Conservation (phyloP, 2,329 filamentous ascomycete species). For the Mollisiaceae sp. region DNA sequence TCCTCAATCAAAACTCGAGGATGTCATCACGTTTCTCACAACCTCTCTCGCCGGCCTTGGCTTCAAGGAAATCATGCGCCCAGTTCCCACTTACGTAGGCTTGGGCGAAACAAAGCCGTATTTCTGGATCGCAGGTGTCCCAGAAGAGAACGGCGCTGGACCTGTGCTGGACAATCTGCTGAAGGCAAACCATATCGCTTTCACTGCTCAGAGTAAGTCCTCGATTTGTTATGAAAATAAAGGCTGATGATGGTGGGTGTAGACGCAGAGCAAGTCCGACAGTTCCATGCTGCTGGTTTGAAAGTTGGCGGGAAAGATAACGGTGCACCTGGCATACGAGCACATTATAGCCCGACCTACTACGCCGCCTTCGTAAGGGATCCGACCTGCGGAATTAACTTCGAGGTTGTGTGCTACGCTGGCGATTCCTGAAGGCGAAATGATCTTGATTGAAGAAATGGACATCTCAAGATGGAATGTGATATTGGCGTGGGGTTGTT, state of each 20-base stretch:
- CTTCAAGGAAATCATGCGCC: slow-evolving; percentile 27
- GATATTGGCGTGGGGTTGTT: not conserved
- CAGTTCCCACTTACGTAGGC: slow-evolving; percentile 24
- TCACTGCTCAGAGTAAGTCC: slow-evolving; percentile 26
- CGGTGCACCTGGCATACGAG: slow-evolving; percentile 26
- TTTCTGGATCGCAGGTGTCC: slow-evolving; percentile 22
- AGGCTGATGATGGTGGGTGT: not conserved
- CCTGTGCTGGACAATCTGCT: not conserved
- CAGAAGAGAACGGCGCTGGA: slow-evolving; percentile 10
- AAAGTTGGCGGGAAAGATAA: slow-evolving; percentile 29
- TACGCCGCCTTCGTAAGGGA: slow-evolving; percentile 31
- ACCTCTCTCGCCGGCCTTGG: slow-evolving; percentile 22
- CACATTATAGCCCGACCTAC: slow-evolving; percentile 26
- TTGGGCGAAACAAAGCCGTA: slow-evolving; percentile 25
- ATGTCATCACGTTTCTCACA: slow-evolving; percentile 26
- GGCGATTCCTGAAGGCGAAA: not conserved
- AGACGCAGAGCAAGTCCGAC: slow-evolving; percentile 27
- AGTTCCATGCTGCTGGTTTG: slow-evolving; percentile 27
- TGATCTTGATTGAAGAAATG: not conserved
- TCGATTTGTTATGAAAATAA: not conserved
- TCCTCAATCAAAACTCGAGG: slow-evolving; percentile 24
- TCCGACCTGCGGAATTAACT: slow-evolving; percentile 26
- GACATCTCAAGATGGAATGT: not conserved
- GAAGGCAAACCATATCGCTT: slow-evolving; percentile 27
- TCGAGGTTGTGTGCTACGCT: slow-evolving; percentile 28